A percentile compares a stretch with the other conserved stretches of the same genome.
Conservation (phyloP, 305 asterid species). For the Plantago lanceolata region DNA sequence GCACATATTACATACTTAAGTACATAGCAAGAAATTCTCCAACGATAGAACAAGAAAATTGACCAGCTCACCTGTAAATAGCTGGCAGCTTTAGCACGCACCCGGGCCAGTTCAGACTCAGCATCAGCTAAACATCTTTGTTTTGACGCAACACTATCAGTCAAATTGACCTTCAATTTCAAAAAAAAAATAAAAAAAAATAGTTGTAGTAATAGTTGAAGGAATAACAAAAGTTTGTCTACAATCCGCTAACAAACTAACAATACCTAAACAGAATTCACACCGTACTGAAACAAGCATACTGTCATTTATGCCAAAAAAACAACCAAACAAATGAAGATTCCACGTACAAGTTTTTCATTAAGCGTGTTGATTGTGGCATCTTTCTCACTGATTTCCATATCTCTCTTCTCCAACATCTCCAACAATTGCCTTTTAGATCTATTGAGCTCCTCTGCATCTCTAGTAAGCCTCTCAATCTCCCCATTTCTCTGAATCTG, state of each 20-base stretch:
- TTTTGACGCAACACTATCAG: slow-evolving; percentile 61
- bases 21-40: neutral
- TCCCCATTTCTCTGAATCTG: slow-evolving; percentile 79
- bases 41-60: slow-evolving; percentile 9
- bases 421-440: slow-evolving; percentile 90
- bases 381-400: slow-evolving; percentile 75
- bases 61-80: slow-evolving; percentile 47
- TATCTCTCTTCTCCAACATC: slow-evolving; percentile 68
- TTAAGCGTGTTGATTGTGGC: slow-evolving; percentile 70
- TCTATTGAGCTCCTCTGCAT: slow-evolving; percentile 62
- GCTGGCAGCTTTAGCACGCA: slow-evolving; percentile 56
- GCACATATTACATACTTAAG: neutral
- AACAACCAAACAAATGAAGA: neutral
- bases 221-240: neutral
- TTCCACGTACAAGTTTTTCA: slow-evolving; percentile 64
- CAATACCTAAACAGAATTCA: neutral
- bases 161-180: slow-evolving; percentile 53
- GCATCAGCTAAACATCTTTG: slow-evolving; percentile 60
- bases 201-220: neutral
- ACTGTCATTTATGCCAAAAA: neutral
- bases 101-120: slow-evolving; percentile 66
- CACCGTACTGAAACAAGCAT: neutral
- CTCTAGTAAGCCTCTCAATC: slow-evolving; percentile 63
- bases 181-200: neutral
- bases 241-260: neutral